Evolutionary conservation across 2,329 filamentous ascomycete species (phyloP), one percentile per base, ranked within the genome.

Genomic region (Exophiala spinifera): DNA sequence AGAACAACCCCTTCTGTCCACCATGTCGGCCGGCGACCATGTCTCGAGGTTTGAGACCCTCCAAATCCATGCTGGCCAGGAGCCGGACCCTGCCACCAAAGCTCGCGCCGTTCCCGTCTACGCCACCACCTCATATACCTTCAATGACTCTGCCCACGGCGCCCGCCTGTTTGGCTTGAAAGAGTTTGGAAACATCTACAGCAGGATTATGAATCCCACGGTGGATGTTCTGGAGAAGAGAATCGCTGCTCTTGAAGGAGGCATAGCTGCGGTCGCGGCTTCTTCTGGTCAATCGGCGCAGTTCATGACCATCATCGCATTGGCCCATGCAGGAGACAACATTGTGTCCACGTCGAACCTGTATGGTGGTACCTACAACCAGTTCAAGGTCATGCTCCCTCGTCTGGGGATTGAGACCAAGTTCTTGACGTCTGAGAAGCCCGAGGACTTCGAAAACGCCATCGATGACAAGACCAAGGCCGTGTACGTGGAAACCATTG

Each of bases 151-250:
- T 48, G 92, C 91, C 46, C 94, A 97, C 68, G 94, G 90, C 59
- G 94, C 94, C 52, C 86, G 91, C 71, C 86, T 99, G 39, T 99
- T 99, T 70, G 89, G 90, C 69, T 88, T 99, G 72, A 95, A 97
- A 77, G 91, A 97, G 75, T 88, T 89, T 66, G 94, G 91, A 74
- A 97, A 97, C 76, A 95, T 97, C 72, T 99, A 99, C 80, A 94
- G 87, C 71, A 89, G 94, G 61, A 91, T 99, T 66, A 90, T 89
- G 87, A 96, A 97, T 74, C 88, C 92, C 2, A 97, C 92, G 0
- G 87, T 92, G 63, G 92, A 95, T 72, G 92, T 97, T 23, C 92
- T 99, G 61, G 94, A 99, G 76, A 95, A 96, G 78, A 55, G 62
- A 47, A 59, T 64, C 36, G 62, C 62, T 3, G 62, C 62, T 14